Evolutionary conservation across 1,139 yeast species (phyloP), one percentile per base, ranked within the genome.

Genomic region (Lodderomyces pseudojiufengensis): DNA sequence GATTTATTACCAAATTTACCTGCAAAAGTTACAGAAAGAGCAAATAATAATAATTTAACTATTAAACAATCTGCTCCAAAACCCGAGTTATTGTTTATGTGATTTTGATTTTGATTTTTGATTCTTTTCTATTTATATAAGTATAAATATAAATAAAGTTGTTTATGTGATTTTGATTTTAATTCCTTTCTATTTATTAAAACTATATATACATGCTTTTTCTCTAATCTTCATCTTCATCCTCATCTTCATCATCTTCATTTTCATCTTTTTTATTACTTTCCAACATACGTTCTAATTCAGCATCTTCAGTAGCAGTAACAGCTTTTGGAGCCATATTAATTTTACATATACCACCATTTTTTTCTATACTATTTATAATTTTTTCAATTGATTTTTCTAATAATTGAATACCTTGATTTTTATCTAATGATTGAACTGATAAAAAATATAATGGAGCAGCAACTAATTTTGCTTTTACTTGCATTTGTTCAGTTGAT

Each of bases 271-370:
- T 72, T 52, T 67, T 75, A 51, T 70, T 70, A 46, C 70, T 63
- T 49, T 70, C 75, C 79, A 92, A 83, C 50, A 92, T 73, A 47
- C 95, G 95, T 65, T 88, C 95, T 57, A 92, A 79, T 67, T 90
- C 97, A 43, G 97, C 97, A 62, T 92, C 99, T 62, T 92, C 99
- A 44, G 92, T 85, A 43, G 96, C 97, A 43, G 97, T 87, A 48
- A 92, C 97, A 32, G 97, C 97, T 78, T 90, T 90, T 56, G 98
- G 97, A 52, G 95, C 92, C 97, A 92, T 90, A 45, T 95, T 88
- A 47, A 92, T 84, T 51, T 85, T 87, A 61, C 95, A 83, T 42
- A 79, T 77, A 56, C 99, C 99, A 41, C 88, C 95, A 37, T 78
- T 75, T 23, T 73, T 66, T 46, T 76, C 76, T 54, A 94, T 88